phyloP scores from a whole-genome alignment of 2,329 filamentous ascomycete genomes.

The Fonsecaea erecta region DNA sequence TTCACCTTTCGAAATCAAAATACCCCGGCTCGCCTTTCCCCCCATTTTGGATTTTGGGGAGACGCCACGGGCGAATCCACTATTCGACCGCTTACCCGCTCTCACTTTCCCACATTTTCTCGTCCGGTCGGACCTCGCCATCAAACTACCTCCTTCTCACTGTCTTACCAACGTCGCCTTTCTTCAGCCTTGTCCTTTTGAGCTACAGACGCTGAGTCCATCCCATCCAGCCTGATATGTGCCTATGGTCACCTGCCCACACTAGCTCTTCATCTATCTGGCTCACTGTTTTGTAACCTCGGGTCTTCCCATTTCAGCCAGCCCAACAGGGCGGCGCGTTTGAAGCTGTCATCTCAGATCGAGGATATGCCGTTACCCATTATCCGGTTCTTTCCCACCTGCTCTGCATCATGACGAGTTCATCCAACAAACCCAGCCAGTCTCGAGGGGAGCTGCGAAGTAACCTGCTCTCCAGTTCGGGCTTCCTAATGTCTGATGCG shows the following conservation, averaged over 20 bases:
- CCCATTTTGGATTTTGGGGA: not conserved
- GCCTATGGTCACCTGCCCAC: not conserved
- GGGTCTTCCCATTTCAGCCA: not conserved
- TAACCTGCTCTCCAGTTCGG: slow-evolving; percentile 22
- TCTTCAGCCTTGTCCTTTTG: slow-evolving; percentile 15
- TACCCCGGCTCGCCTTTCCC: slow-evolving; percentile 14
- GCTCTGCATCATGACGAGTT: slow-evolving; percentile 27
- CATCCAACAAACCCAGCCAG: slow-evolving; percentile 22
- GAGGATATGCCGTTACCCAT: slow-evolving; percentile 25
- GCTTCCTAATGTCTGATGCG: slow-evolving; percentile 24
- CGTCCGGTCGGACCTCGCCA: slow-evolving; percentile 9
- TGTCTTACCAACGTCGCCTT: not conserved
- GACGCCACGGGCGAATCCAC: slow-evolving; percentile 16
- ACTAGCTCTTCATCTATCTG: not conserved
- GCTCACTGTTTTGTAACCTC: not conserved
- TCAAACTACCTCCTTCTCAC: slow-evolving; percentile 10
- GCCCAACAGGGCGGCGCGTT: slow-evolving; percentile 8
- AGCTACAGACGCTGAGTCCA: not conserved
- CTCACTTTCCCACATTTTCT: slow-evolving; percentile 18
- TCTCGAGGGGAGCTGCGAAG: slow-evolving; percentile 16
- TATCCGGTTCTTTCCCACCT: not conserved
- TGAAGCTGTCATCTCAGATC: slow-evolving; percentile 17
- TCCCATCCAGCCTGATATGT: not conserved
- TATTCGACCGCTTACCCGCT: slow-evolving; percentile 12
- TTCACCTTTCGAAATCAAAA: not conserved